A percentile compares a stretch with the other conserved stretches of the same genome.
phyloP scores from a whole-genome alignment of 225 moss, liverwort and hornwort species.

The Neckera pumila region DNA sequence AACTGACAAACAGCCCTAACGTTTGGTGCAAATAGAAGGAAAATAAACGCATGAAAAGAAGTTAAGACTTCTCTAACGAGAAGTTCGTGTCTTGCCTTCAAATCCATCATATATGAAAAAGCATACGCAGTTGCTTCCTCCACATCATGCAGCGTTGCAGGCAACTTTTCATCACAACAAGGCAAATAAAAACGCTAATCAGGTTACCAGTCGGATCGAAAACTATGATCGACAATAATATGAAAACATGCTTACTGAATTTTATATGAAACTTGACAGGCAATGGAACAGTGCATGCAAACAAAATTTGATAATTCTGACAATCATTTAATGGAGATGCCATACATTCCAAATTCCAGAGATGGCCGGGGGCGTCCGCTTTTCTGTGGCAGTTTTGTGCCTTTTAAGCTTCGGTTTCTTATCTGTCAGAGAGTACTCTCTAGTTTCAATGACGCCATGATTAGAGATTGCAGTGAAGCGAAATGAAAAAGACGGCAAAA shows the following conservation, averaged over 20 bases:
- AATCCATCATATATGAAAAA: slow-evolving; percentile 43
- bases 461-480: background rate
- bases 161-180: slow-evolving; percentile 18
- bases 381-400: background rate
- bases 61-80: background rate
- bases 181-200: background rate
- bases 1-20: background rate
- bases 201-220: background rate
- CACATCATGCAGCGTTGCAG: slow-evolving; percentile 39
- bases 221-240: background rate
- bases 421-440: slow-evolving; percentile 23
- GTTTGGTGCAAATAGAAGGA: background rate
- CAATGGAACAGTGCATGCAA: background rate
- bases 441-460: slow-evolving; percentile 11
- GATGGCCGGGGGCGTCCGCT: background rate
- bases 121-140: slow-evolving; percentile 45
- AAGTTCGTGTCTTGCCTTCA: slow-evolving; percentile 19
- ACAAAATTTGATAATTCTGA: background rate
- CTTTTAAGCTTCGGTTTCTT: background rate
- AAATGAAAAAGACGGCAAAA: background rate
- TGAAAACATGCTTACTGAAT: background rate
- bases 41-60: background rate
- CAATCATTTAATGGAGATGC: background rate
- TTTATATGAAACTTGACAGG: background rate
- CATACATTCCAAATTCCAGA: slow-evolving; percentile 30